A percentile compares a stretch with the other conserved stretches of the same genome.
These are phyloP conservation scores for Fusarium sp. DNA, from an alignment of 2,329 filamentous ascomycete species.

Conservation along the genomic window DNA sequence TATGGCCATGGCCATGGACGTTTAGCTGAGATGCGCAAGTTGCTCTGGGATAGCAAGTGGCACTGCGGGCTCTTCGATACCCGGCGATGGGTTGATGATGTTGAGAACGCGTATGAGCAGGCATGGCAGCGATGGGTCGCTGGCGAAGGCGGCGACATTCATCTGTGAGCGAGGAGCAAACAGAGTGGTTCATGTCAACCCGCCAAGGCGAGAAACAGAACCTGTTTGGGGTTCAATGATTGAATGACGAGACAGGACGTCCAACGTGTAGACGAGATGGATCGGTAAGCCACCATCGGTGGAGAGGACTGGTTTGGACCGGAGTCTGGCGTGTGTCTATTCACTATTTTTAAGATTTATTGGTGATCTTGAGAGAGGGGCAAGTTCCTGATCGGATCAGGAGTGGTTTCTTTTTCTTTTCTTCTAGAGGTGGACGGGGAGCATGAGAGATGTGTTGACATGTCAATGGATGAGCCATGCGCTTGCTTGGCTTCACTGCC, in stretches of 20 bases:
- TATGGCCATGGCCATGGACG: constrained; percentile 73
- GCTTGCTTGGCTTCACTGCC: constrained; percentile 4
- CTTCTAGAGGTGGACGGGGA: not conserved
- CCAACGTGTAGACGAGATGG: constrained; percentile 13
- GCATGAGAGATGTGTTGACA: not conserved
- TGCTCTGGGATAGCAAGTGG: constrained; percentile 88
- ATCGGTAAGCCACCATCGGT: constrained; percentile 15
- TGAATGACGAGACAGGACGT: constrained; percentile 1
- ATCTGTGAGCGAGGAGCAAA: constrained; percentile 62
- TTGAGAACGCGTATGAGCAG: constrained; percentile 88
- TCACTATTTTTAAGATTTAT: constrained; percentile 5
- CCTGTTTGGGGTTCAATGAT: not conserved
- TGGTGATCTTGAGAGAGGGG: not conserved
- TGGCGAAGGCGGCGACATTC: constrained; percentile 93
- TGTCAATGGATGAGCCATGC: constrained; percentile 7
- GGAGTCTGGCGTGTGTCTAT: constrained; percentile 25
- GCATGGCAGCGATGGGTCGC: constrained; percentile 91
- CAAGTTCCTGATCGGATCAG: constrained; percentile 3
- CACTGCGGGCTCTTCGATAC: constrained; percentile 92
- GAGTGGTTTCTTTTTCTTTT: not conserved
- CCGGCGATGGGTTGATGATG: constrained; percentile 86
- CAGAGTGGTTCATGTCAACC: not conserved
- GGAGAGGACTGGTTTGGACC: constrained; percentile 8
- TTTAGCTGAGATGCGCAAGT: constrained; percentile 80
- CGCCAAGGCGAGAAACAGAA: not conserved